phyloP scores from a whole-genome alignment of 345 rosid genomes.

The Melaleuca alternifolia region DNA sequence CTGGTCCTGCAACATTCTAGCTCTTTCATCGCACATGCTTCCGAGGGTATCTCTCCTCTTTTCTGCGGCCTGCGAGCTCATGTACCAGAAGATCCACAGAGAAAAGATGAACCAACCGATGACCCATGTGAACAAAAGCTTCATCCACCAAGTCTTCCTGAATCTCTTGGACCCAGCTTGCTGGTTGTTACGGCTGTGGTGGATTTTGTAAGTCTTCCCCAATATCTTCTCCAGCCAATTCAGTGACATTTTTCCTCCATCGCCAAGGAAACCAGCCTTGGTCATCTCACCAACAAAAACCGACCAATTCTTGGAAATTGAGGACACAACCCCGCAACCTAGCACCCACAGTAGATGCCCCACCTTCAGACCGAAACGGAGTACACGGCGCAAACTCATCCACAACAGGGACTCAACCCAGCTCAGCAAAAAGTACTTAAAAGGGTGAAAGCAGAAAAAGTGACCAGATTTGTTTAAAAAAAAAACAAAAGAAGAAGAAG shows the following conservation, averaged over 20 bases:
- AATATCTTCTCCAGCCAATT: constrained; percentile 52
- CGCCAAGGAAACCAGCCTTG: constrained; percentile 33
- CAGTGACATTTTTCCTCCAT: constrained; percentile 49
- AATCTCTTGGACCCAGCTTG: constrained; percentile 48
- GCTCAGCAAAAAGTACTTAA: not conserved
- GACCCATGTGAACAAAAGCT: constrained; percentile 50
- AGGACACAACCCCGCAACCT: constrained; percentile 70
- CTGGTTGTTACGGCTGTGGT: constrained; percentile 33
- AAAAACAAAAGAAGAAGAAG: not conserved
- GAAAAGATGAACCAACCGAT: constrained; percentile 39
- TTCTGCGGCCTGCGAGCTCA: constrained; percentile 67
- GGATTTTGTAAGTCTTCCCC: constrained; percentile 36
- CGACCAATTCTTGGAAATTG: constrained; percentile 48
- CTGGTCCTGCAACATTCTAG: constrained; percentile 97
- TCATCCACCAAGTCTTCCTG: constrained; percentile 52
- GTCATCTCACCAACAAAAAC: constrained; percentile 43
- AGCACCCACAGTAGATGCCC: constrained; percentile 76
- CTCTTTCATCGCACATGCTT: constrained; percentile 96
- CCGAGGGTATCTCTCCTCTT: constrained; percentile 69
- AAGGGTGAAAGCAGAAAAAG: not conserved
- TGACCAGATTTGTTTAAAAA: not conserved
- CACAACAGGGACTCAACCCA: constrained; percentile 21
- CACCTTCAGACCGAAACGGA: constrained; percentile 72
- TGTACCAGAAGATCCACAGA: constrained; percentile 41
- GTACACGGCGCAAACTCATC: constrained; percentile 72